Evolutionary conservation across 352 stramenopile genomes (phyloP).

Genomic region (Thalassiosira livingstoniorum): DNA sequence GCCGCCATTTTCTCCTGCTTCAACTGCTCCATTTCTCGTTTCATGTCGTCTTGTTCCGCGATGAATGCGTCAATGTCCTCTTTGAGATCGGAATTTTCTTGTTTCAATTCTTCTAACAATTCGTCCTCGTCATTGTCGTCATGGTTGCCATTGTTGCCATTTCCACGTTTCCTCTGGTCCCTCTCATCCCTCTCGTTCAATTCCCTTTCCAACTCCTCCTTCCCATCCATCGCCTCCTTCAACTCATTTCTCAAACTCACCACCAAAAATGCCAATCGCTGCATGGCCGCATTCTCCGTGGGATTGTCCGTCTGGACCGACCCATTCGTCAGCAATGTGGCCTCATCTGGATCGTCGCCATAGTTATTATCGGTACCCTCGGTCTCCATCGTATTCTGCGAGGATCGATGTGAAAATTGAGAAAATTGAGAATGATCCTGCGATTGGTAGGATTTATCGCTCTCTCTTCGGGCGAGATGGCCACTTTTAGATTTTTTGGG

Average conservation of each 20-base stretch:
- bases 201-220: conserved; percentile 37
- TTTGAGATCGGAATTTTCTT: conserved; percentile 46
- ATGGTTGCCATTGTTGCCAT: not conserved
- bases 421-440: not conserved
- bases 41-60: conserved; percentile 36
- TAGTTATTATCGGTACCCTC: not conserved
- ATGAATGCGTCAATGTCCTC: conserved; percentile 52
- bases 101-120: conserved; percentile 15
- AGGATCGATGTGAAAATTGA: not conserved
- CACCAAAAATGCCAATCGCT: conserved; percentile 49
- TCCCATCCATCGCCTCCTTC: conserved; percentile 13
- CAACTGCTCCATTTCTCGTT: conserved; percentile 33
- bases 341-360: not conserved
- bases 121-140: not conserved
- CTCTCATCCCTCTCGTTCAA: conserved; percentile 10
- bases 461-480: not conserved
- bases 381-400: not conserved
- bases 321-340: not conserved
- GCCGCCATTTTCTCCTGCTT: conserved; percentile 46
- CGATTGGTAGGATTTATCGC: not conserved
- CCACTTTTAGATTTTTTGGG: not conserved
- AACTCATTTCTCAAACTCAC: conserved; percentile 40
- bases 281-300: conserved; percentile 43
- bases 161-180: not conserved
- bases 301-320: not conserved